Evolutionary conservation across 805 yeast species (phyloP).

Genomic region (Alloascoidea hylecoeti): DNA sequence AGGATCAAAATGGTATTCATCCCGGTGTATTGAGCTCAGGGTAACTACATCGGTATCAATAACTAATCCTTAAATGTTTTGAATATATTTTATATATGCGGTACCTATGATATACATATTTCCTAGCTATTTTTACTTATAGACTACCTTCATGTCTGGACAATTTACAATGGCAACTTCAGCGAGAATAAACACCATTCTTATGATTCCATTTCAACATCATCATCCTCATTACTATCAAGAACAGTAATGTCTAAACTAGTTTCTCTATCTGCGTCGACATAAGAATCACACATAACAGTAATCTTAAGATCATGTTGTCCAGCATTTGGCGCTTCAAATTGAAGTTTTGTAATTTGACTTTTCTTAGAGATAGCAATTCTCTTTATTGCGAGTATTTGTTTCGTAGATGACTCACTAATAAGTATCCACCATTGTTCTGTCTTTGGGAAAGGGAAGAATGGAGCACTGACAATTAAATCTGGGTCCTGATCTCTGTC

Average conservation of each 20-base stretch:
- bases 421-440: conserved; percentile 85
- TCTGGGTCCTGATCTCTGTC: conserved; percentile 45
- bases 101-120: too few species aligned
- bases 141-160: too few species aligned
- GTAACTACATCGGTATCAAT: too few species aligned
- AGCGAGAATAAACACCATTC: background rate
- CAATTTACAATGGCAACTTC: too few species aligned
- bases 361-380: conserved; percentile 35
- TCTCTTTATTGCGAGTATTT: conserved; percentile 62
- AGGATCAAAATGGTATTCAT: too few species aligned
- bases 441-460: conserved; percentile 41
- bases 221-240: conserved; percentile 16
- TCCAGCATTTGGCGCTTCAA: conserved; percentile 49
- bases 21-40: too few species aligned
- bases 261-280: conserved; percentile 87
- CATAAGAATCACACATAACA: conserved; percentile 83
- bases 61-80: too few species aligned
- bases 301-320: conserved; percentile 50
- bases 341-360: conserved; percentile 37
- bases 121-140: too few species aligned
- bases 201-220: conserved; percentile 6
- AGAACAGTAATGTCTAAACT: conserved; percentile 32
- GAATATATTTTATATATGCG: too few species aligned
- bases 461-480: conserved; percentile 39
- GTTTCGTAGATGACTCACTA: conserved; percentile 48